Conservation (phyloP, 2,329 filamentous ascomycete genomes). For the Phyllachora maydis region DNA sequence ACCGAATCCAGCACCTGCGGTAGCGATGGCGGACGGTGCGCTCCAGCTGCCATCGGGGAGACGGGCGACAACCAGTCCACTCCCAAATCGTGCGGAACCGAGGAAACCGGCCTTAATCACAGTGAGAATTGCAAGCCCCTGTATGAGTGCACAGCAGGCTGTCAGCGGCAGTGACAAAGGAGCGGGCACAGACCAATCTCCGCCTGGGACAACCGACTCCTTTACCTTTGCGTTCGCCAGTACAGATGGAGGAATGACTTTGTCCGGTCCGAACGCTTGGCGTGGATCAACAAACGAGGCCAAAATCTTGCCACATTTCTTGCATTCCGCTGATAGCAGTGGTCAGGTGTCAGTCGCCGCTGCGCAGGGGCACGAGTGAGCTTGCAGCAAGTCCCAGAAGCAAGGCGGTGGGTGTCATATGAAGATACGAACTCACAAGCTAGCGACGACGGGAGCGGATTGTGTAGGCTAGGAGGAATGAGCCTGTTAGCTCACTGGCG, state of each 20-base stretch:
- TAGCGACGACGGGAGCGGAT: constrained; percentile 45
- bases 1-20: constrained; percentile 63
- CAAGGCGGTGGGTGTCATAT: constrained; percentile 2
- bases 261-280: constrained; percentile 88
- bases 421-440: constrained; percentile 33
- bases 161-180: constrained; percentile 9
- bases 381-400: constrained; percentile 2
- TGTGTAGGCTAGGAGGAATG: too few relatives aligned
- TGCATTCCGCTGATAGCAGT: constrained; percentile 71
- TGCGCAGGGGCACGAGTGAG: constrained; percentile 2
- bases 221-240: constrained; percentile 76
- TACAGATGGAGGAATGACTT: constrained; percentile 82
- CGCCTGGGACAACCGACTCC: constrained; percentile 2
- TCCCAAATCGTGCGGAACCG: constrained; percentile 63
- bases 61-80: constrained; percentile 62
- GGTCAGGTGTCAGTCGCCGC: constrained; percentile 5
- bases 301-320: constrained; percentile 90
- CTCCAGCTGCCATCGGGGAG: constrained; percentile 63
- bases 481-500: too few relatives aligned
- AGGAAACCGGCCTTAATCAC: constrained; percentile 78
- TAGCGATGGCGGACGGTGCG: constrained; percentile 63
- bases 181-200: constrained; percentile 1
- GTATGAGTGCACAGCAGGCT: constrained; percentile 1
- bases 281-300: constrained; percentile 84
- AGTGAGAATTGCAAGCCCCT: constrained; percentile 65